phyloP scores from a whole-genome alignment of 2,329 filamentous ascomycete genomes.

The Diaporthe ampelina region DNA sequence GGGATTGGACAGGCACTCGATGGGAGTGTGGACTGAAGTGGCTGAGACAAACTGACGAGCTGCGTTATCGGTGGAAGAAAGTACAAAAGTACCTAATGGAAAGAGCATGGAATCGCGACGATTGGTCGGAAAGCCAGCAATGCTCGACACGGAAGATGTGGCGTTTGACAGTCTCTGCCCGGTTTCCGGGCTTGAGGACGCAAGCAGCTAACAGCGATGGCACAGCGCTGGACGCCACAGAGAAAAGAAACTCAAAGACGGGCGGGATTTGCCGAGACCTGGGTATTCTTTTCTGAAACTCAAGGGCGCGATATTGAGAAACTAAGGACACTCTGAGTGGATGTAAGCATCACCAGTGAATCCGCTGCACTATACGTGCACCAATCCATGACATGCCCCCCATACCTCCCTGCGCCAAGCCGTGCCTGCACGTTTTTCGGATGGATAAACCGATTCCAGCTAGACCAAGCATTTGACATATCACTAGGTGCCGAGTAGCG shows the following conservation, averaged over 20 bases:
- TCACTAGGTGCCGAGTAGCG: not conserved
- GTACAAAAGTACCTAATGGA: not conserved
- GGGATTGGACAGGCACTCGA: not conserved
- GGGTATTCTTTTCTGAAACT: not conserved
- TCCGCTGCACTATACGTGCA: not conserved
- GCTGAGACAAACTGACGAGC: conserved; percentile 3
- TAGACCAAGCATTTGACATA: conserved; percentile 9
- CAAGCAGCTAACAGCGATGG: not conserved
- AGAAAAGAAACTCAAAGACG: too few species aligned
- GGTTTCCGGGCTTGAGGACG: not conserved
- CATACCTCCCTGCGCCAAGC: conserved; percentile 5
- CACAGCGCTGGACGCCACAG: not conserved
- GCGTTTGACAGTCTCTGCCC: not conserved
- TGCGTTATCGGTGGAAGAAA: conserved; percentile 11
- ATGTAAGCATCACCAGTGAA: not conserved
- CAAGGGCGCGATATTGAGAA: not conserved
- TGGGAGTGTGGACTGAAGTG: not conserved
- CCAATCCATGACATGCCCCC: not conserved
- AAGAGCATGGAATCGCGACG: not conserved
- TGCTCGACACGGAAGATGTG: not conserved
- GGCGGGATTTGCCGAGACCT: not conserved
- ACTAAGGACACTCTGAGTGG: not conserved
- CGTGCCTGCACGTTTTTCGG: conserved; percentile 17
- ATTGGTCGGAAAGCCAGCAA: not conserved
- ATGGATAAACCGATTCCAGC: not conserved